Conservation (phyloP, 495 filamentous ascomycete genomes). For the Bathelium albidoporum region DNA sequence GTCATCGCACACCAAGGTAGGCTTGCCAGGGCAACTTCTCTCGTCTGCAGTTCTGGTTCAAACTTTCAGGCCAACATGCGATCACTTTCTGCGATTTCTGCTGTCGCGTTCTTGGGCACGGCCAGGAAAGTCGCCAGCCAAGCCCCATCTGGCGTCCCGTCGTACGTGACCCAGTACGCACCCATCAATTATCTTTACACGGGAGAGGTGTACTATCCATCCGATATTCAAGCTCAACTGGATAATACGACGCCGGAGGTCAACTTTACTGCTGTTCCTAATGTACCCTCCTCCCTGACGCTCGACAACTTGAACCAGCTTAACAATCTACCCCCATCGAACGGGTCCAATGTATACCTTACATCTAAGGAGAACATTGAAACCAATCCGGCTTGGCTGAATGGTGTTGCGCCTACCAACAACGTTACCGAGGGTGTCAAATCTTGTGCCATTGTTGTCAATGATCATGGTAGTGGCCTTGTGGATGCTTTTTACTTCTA, state of each 20-base stretch:
- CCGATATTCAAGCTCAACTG: conserved; percentile 48
- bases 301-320: conserved; percentile 39
- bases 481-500: conserved; percentile 63
- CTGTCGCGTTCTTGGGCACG: background rate
- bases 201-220: conserved; percentile 47
- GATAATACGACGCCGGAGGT: conserved; percentile 43
- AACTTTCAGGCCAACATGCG: background rate
- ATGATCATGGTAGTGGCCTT: conserved; percentile 42
- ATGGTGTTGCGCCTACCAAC: conserved; percentile 33
- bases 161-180: conserved; percentile 6
- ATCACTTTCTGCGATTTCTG: background rate
- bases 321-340: conserved; percentile 22
- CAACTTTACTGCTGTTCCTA: conserved; percentile 39
- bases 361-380: conserved; percentile 49
- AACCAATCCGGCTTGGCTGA: conserved; percentile 43
- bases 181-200: conserved; percentile 36
- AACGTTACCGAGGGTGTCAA: conserved; percentile 38
- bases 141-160: conserved; percentile 11
- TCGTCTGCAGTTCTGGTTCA: background rate
- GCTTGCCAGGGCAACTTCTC: background rate
- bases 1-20: background rate
- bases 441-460: conserved; percentile 43
- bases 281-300: conserved; percentile 38
- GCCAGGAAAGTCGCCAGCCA: background rate
- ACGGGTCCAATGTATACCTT: conserved; percentile 45